Conservation (phyloP, 2,329 filamentous ascomycete species). For the Zymoseptoria brevis region DNA sequence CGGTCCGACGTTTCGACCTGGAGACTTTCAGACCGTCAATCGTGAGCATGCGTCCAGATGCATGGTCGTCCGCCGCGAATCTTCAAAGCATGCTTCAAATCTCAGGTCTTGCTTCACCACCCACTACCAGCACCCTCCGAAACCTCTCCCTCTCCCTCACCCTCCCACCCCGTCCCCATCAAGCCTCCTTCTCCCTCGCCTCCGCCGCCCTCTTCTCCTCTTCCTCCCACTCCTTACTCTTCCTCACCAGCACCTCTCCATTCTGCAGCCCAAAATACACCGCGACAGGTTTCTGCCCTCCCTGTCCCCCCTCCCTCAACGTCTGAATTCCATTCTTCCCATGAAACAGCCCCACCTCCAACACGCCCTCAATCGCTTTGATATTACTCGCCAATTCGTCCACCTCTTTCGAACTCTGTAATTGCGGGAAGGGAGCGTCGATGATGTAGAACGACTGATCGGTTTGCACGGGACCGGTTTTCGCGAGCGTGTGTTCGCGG, state of each 20-base stretch:
- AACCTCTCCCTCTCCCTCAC: no score
- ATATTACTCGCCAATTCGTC: conserved; percentile 58
- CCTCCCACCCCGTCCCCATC: no score
- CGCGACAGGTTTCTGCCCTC: conserved; percentile 83
- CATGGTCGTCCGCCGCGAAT: no score
- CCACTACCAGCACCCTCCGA: no score
- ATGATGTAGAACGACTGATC: conserved; percentile 86
- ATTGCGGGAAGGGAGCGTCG: conserved; percentile 73
- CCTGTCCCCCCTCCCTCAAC: conserved; percentile 48
- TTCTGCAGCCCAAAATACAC: conserved; percentile 90
- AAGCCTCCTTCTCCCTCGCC: not conserved
- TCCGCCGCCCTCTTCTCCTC: not conserved
- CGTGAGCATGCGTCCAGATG: no score
- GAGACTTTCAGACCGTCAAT: no score
- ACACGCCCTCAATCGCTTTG: conserved; percentile 74
- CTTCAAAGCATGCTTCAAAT: no score
- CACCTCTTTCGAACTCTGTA: conserved; percentile 58
- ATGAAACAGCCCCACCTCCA: conserved; percentile 87
- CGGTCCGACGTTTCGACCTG: no score
- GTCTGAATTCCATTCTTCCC: conserved; percentile 70
- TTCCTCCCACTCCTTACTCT: not conserved
- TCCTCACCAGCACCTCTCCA: conserved; percentile 35
- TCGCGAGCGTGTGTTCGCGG: conserved; percentile 63
- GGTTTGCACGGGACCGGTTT: conserved; percentile 75
- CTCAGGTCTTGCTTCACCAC: no score